Conservation (phyloP, 441 rosid species). For the Syzygium syzygioides region DNA sequence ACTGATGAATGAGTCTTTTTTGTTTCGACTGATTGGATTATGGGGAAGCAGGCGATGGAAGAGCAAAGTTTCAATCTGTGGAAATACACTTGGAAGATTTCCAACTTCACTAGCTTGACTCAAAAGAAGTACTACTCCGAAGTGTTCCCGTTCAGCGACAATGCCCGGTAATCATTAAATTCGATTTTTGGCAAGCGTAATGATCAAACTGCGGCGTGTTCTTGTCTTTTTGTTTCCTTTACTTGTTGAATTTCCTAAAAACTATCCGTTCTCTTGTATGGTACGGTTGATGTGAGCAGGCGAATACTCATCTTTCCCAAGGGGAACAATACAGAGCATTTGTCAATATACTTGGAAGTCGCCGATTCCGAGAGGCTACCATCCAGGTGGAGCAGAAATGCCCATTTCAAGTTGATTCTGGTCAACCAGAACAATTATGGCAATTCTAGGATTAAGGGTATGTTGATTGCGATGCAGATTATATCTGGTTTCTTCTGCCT, state of each 20-base stretch:
- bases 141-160: background rate
- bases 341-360: background rate
- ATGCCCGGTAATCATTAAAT: background rate
- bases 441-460: background rate
- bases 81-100: background rate
- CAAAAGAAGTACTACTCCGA: background rate
- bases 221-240: background rate
- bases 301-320: background rate
- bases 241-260: background rate
- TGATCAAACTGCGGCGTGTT: background rate
- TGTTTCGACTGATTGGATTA: background rate
- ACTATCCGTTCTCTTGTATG: background rate
- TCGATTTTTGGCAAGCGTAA: background rate
- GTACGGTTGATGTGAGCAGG: background rate
- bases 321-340: background rate
- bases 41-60: background rate
- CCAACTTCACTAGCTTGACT: background rate
- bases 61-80: background rate
- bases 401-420: background rate
- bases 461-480: background rate
- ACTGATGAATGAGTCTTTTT: background rate
- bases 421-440: background rate
- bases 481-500: background rate
- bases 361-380: background rate
- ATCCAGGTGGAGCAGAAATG: background rate